A percentile compares a stretch with the other conserved stretches of the same genome.
Evolutionary conservation across 352 stramenopile species (phyloP).

Genomic region (Pythium folliculosum): DNA sequence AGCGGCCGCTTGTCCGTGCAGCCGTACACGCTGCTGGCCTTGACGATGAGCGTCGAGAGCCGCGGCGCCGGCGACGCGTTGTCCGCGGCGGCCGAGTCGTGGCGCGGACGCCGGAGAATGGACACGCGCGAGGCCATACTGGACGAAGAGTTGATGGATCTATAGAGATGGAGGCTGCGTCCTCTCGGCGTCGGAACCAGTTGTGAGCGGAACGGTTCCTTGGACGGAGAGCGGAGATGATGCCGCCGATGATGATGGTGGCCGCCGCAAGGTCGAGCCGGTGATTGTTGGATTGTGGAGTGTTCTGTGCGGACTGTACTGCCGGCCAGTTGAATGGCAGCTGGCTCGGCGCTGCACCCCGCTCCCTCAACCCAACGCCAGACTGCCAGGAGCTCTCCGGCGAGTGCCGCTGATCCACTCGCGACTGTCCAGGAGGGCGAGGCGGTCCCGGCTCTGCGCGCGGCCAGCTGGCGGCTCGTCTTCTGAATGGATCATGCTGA

Average conservation of each 20-base stretch:
- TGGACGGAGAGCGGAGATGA: not conserved
- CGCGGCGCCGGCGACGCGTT: not conserved
- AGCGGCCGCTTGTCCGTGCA: conserved; percentile 28
- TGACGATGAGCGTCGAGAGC: conserved; percentile 27
- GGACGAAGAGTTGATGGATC: not conserved
- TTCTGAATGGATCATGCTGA: conserved; percentile 17
- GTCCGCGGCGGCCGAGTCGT: not conserved
- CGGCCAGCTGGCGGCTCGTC: conserved; percentile 27
- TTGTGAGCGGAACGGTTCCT: not conserved
- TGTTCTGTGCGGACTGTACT: not conserved
- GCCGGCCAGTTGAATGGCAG: conserved; percentile 5
- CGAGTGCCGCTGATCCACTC: conserved; percentile 1
- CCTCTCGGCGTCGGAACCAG: not conserved
- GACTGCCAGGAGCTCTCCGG: not conserved
- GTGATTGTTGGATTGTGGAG: conserved; percentile 12
- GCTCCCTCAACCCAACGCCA: conserved; percentile 1
- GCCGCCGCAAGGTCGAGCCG: not conserved
- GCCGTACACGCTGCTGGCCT: conserved; percentile 25
- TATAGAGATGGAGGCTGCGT: not conserved
- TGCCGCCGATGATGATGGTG: not conserved
- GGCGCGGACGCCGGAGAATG: conserved; percentile 9
- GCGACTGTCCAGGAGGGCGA: conserved; percentile 1
- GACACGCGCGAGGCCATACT: conserved; percentile 19
- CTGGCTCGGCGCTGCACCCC: conserved; percentile 7
- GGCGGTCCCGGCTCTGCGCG: not conserved